Conservation (phyloP, 2,329 filamentous ascomycete species). For the Cercospora citrullina region DNA sequence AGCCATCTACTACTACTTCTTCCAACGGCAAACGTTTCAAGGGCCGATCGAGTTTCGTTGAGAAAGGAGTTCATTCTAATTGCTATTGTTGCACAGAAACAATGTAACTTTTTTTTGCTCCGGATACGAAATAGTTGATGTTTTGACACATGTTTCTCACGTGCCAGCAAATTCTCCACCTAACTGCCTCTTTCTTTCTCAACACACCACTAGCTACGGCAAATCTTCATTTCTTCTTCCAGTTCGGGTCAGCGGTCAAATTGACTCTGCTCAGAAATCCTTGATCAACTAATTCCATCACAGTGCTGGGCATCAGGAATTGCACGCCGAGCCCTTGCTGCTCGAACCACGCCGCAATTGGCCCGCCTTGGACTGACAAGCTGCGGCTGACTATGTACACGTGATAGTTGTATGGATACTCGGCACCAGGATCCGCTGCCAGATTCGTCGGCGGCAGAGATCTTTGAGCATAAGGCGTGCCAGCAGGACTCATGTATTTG, state of each 20-base stretch:
- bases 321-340: slow-evolving; percentile 16
- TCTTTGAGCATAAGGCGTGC: slow-evolving; percentile 7
- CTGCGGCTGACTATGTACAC: slow-evolving; percentile 13
- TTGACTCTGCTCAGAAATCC: slow-evolving; percentile 14
- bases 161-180: neutral
- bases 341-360: slow-evolving; percentile 14
- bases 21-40: slow-evolving; percentile 39
- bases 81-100: no score
- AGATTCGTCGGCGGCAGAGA: slow-evolving; percentile 15
- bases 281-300: slow-evolving; percentile 8
- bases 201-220: neutral
- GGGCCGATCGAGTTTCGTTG: slow-evolving; percentile 22
- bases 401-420: slow-evolving; percentile 18
- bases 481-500: slow-evolving; percentile 13
- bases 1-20: slow-evolving; percentile 44
- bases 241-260: slow-evolving; percentile 15
- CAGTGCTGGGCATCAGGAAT: slow-evolving; percentile 11
- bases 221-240: neutral
- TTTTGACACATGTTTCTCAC: neutral
- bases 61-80: neutral
- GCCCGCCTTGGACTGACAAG: slow-evolving; percentile 11
- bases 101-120: neutral
- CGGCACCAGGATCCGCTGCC: slow-evolving; percentile 6
- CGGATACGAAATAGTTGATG: neutral
- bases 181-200: neutral